Percentiles rank a stretch among this genome's conserved stretches.
Evolutionary conservation across 2,329 filamentous ascomycete species (phyloP).

Genomic region (Thyridium curvatum): DNA sequence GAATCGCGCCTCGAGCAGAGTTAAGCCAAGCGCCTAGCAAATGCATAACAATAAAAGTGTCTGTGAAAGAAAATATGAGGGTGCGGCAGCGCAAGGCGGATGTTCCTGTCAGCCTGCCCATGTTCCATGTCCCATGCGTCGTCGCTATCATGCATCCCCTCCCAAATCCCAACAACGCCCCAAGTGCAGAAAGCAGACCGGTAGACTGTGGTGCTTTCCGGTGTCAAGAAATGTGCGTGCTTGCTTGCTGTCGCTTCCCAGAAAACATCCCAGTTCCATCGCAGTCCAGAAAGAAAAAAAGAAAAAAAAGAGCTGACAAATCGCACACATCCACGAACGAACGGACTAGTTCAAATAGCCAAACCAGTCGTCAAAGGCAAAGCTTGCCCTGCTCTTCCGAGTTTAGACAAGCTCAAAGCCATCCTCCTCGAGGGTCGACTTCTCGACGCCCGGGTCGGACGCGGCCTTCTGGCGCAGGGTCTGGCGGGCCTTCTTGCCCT

Average conservation of each 20-base stretch:
- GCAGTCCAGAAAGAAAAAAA: background rate
- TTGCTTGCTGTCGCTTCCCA: too few relatives aligned
- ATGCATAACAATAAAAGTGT: background rate
- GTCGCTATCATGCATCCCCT: too few relatives aligned
- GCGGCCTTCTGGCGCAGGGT: constrained; percentile 25
- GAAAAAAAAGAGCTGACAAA: background rate
- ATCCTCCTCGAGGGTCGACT: constrained; percentile 8
- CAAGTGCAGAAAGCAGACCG: too few relatives aligned
- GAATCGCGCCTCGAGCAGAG: background rate
- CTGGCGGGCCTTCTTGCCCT: constrained; percentile 34
- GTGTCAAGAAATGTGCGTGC: too few relatives aligned
- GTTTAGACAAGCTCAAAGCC: constrained; percentile 13
- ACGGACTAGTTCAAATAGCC: background rate
- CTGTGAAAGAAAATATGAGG: too few relatives aligned
- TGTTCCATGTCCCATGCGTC: background rate
- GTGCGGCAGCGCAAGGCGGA: too few relatives aligned
- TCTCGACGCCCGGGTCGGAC: background rate
- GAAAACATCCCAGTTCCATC: too few relatives aligned
- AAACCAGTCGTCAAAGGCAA: too few relatives aligned
- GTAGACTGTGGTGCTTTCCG: too few relatives aligned
- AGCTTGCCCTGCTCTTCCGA: too few relatives aligned
- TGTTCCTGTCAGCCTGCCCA: background rate
- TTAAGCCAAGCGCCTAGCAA: background rate
- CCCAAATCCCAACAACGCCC: too few relatives aligned
- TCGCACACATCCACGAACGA: background rate